Percentiles rank a stretch among this genome's conserved stretches.
Evolutionary conservation across 805 yeast species (phyloP).

Genomic region (Cyberlindnera mrakii): DNA sequence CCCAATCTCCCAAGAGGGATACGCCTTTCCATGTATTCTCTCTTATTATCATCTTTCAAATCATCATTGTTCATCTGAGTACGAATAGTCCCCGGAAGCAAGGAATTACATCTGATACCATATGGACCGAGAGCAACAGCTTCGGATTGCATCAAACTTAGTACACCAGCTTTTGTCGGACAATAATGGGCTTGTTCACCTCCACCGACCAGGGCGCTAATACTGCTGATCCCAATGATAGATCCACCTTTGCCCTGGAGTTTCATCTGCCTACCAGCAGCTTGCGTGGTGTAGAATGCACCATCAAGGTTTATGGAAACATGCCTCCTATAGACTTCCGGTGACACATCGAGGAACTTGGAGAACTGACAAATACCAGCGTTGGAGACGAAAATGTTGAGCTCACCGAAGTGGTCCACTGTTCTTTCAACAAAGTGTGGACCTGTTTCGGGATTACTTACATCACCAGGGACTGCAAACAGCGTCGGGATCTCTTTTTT

Average conservation of each 20-base stretch:
- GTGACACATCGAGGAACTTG: slow-evolving; percentile 35
- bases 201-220: slow-evolving; percentile 41
- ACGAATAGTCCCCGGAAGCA: slow-evolving; percentile 39
- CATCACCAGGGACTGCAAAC: slow-evolving; percentile 39
- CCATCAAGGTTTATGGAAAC: slow-evolving; percentile 38
- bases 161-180: slow-evolving; percentile 43
- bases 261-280: slow-evolving; percentile 40
- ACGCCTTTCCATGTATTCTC: slow-evolving; percentile 32
- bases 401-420: slow-evolving; percentile 33
- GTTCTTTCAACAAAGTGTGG: slow-evolving; percentile 25
- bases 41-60: slow-evolving; percentile 30
- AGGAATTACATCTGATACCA: slow-evolving; percentile 39
- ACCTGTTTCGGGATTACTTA: slow-evolving; percentile 34
- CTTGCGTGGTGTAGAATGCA: slow-evolving; percentile 38
- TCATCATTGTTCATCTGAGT: slow-evolving; percentile 39
- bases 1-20: slow-evolving; percentile 37
- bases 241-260: slow-evolving; percentile 42
- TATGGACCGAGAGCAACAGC: slow-evolving; percentile 39
- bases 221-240: slow-evolving; percentile 37
- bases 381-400: slow-evolving; percentile 38
- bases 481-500: slow-evolving; percentile 15
- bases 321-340: slow-evolving; percentile 30
- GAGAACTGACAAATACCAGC: slow-evolving; percentile 41
- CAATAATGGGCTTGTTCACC: slow-evolving; percentile 40
- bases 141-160: slow-evolving; percentile 37